Percentiles rank a stretch among this genome's conserved stretches.
These are phyloP conservation scores for Artemisia argyi DNA, from an alignment of 129 eudicot species.

Conservation along the genomic window DNA sequence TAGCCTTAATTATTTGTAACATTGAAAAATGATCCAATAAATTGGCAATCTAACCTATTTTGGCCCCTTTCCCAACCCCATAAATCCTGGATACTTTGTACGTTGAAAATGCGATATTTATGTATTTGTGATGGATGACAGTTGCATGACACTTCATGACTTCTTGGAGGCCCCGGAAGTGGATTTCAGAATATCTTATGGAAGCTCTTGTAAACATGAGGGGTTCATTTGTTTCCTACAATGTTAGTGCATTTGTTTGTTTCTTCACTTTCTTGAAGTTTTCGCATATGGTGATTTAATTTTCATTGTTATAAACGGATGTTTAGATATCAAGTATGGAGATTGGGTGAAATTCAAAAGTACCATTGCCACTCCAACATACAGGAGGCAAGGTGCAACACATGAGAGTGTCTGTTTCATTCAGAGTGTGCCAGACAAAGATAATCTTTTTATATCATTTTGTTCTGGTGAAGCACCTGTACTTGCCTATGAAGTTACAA, in stretches of 20 bases:
- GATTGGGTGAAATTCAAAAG: conserved; percentile 95
- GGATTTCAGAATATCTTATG: conserved; percentile 98
- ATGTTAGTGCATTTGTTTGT: conserved; percentile 45
- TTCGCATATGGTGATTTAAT: conserved; percentile 2
- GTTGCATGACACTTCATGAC: conserved; percentile 93
- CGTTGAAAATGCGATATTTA: conserved; percentile 3
- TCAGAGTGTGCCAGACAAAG: conserved; percentile 80
- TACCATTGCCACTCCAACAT: conserved; percentile 63
- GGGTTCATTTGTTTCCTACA: conserved; percentile 86
- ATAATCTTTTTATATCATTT: conserved; percentile 50
- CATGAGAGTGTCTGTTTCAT: conserved; percentile 93
- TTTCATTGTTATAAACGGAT: conserved; percentile 8
- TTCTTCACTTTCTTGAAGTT: conserved; percentile 3
- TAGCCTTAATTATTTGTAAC: too few relatives aligned
- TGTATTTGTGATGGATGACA: conserved; percentile 39
- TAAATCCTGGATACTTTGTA: not conserved
- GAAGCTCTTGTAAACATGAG: conserved; percentile 82
- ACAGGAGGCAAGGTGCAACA: conserved; percentile 96
- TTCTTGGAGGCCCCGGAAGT: conserved; percentile 92
- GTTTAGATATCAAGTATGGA: conserved; percentile 84
- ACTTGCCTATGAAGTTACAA: conserved; percentile 78
- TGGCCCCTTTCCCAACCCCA: too few relatives aligned
- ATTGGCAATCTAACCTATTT: too few relatives aligned
- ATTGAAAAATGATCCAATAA: too few relatives aligned
- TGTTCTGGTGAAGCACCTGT: not conserved